Evolutionary conservation across 371 early-diverging fungal genomes (phyloP), one percentile per base, ranked within the genome.

Genomic region (Mortierella sp.): DNA sequence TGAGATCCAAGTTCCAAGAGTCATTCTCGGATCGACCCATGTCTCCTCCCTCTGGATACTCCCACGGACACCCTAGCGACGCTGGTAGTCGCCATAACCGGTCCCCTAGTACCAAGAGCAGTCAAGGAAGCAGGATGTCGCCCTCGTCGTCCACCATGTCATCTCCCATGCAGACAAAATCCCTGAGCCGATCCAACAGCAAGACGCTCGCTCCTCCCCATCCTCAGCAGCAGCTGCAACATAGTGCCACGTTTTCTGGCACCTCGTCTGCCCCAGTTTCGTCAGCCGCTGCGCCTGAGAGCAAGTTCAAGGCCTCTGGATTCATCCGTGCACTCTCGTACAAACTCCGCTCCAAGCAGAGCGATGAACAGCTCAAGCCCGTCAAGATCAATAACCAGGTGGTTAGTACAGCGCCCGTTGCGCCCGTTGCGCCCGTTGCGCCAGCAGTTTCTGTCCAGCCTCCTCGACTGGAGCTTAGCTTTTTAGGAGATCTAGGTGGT

Each of bases 311-410:
- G 81, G 81, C 85, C 5, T 79, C 81, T 26, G 85, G 85, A 47
- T 84, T 84, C 38, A 84, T 84, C 42, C 78, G 85, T 14, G 85
- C 85, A 28, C 73, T 84, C 19, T 84, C 85, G 3, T 76, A 74
- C 70, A 85, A 85, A 75, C 80, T 84, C 11, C 86, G 86, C 54
- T 85, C 86, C 14, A 85, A 85, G 73, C 85, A 76, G 72, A 84
- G 85, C 52, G 81, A 81, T 26, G 85, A 84, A 24, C 85, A 84
- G 52, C 74, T 84, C 26, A 80, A 75, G 54, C 74, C 84, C 0
- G 55, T 75, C 78, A 84, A 80, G 84, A 80, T 77, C 52, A 84
- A 84, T 54, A 80, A 84, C 42, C 79, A 81, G 28, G 72, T 74
- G 50, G 74, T 78, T 34, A 70, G 65, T 26, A 24, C 80, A 45